phyloP scores from a whole-genome alignment of 176 grass and related monocot genomes.

The Triticum turgidum region DNA sequence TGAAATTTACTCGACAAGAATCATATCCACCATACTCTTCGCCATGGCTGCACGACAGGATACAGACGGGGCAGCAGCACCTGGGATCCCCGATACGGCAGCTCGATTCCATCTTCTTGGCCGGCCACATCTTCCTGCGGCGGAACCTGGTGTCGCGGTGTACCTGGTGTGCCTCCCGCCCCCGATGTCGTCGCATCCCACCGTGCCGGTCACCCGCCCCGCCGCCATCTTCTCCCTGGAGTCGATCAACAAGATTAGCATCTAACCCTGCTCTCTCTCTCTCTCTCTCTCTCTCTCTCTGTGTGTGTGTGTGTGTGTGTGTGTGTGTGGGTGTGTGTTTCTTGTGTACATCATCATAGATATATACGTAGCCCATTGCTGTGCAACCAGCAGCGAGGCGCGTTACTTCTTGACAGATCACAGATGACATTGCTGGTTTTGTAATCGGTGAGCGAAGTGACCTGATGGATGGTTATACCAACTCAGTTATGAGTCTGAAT shows the following conservation, averaged over 20 bases:
- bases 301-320: too few relatives aligned
- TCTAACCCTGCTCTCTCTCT: background rate
- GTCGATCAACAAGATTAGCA: slow-evolving; percentile 47
- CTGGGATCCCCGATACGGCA: slow-evolving; percentile 60
- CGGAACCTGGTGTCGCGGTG: slow-evolving; percentile 48
- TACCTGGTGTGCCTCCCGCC: slow-evolving; percentile 61
- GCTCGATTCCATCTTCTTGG: slow-evolving; percentile 79
- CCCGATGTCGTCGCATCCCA: slow-evolving; percentile 42
- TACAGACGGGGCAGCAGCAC: slow-evolving; percentile 49
- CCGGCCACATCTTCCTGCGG: slow-evolving; percentile 68
- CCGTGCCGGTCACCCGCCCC: slow-evolving; percentile 30
- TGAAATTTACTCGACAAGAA: background rate
- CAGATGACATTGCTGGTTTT: too few relatives aligned
- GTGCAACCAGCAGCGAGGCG: background rate
- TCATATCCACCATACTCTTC: slow-evolving; percentile 21
- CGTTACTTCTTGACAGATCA: too few relatives aligned
- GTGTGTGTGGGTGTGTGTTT: background rate
- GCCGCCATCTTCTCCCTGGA: slow-evolving; percentile 52
- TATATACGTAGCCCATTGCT: background rate
- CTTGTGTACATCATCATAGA: background rate
- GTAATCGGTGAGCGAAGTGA: too few relatives aligned
- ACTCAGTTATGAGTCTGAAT: too few relatives aligned
- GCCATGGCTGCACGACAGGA: slow-evolving; percentile 44
- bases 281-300: too few relatives aligned
- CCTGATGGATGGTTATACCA: too few relatives aligned